Conservation (phyloP, 176 grass and related monocot species). For the Avena sativa region DNA sequence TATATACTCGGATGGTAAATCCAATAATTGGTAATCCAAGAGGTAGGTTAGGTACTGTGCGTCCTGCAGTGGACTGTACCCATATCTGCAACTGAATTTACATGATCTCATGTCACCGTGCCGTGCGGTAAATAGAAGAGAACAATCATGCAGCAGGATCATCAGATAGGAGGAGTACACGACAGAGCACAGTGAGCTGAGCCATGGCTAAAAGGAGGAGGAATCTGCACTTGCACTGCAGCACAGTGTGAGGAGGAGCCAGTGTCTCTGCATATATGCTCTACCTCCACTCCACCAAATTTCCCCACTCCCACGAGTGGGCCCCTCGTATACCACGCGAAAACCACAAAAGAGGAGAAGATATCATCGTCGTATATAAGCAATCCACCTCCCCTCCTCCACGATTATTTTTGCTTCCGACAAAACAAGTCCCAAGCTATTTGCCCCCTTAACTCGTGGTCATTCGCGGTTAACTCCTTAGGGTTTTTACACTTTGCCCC, state of each 20-base stretch:
- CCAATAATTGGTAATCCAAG: constrained; percentile 4
- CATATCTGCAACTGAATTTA: not conserved
- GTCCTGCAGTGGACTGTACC: not conserved
- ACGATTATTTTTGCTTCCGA: constrained; percentile 20
- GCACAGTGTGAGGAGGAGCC: not conserved
- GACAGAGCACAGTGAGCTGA: not conserved
- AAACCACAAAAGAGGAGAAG: not conserved
- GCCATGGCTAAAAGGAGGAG: not conserved
- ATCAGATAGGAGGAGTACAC: not conserved
- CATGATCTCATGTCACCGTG: constrained; percentile 2
- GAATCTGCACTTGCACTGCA: constrained; percentile 21
- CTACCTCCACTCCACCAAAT: constrained; percentile 23
- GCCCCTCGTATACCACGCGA: not conserved
- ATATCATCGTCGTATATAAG: constrained; percentile 39
- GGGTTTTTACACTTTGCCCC: constrained; percentile 53
- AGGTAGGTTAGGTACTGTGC: not conserved
- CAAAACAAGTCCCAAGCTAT: not conserved
- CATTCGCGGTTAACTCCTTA: constrained; percentile 5
- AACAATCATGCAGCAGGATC: not conserved
- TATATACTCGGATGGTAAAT: not conserved
- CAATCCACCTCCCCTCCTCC: constrained; percentile 28
- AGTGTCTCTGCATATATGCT: constrained; percentile 8
- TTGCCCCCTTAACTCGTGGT: not conserved
- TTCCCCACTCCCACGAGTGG: not conserved
- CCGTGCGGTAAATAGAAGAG: not conserved